Base-by-base conservation (phyloP, 768 basidiomycete species). In the Leucosporidium scottii region DNA sequence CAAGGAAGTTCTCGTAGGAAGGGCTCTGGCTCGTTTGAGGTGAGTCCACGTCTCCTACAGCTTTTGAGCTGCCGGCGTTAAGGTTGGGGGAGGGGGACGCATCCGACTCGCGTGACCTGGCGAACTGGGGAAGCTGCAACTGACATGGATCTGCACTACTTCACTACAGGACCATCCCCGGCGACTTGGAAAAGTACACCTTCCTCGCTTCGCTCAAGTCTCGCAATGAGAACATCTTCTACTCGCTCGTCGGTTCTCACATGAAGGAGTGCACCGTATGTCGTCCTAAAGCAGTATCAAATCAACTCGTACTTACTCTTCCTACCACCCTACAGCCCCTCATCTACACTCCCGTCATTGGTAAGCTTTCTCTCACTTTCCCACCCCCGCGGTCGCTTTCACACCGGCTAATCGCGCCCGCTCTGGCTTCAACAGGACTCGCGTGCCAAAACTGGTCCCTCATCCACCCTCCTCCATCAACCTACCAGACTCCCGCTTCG, bases 161-260 rank as follows among this genome's bases (percentile, higher is more conserved):
- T 39, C n/a, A 28, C 3, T 49, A 28, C 18, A 48, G 44, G 59
- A 61, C 39, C 36, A 69, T 72, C 36, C 66, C 70, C 2, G 31
- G 31, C 6, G 27, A 36, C 21, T 59, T 93, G 51, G 89, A 92
- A 76, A 89, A 90, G 80, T 87, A 94, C 79, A 89, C 91, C 75
- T 93, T 86, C 76, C 84, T 94, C 34, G 84, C 85, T 13, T 83
- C 84, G 64, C 82, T 93, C 66, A 88, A 91, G 76, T 80, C 85
- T 70, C 81, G 86, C 59, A 86, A 93, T 76, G 83, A 84, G 20
- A 77, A 82, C 56, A 83, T 88, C 77, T 96, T 93, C 79, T 94
- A 90, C 80, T 83, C 82, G 57, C 81, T 92, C 20, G 86, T 89
- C 77, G 78, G 88, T 54, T 81, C 82, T 54, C 82, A 91, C 76